phyloP scores from a whole-genome alignment of 129 eudicot genomes.

The Kitagawia praeruptora region DNA sequence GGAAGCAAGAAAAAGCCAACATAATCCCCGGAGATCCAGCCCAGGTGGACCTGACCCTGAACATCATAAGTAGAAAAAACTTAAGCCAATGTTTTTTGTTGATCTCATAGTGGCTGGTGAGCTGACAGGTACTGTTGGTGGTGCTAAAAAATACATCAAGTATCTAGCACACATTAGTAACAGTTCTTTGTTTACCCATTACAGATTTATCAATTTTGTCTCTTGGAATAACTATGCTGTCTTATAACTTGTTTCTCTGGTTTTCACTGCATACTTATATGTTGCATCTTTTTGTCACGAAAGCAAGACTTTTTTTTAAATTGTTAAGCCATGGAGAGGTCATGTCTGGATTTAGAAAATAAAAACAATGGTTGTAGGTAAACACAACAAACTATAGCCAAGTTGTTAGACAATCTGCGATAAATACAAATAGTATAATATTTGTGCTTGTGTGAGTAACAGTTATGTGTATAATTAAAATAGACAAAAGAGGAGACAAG shows the following conservation, averaged over 20 bases:
- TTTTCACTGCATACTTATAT: not conserved
- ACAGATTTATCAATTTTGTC: not conserved
- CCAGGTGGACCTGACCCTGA: slow-evolving; percentile 14
- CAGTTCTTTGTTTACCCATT: not conserved
- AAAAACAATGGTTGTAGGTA: not conserved
- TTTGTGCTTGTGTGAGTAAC: no score
- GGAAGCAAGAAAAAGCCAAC: not conserved
- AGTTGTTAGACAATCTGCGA: no score
- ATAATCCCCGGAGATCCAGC: slow-evolving; percentile 1
- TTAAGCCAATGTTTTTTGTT: not conserved
- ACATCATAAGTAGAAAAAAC: slow-evolving; percentile 1
- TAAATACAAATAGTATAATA: no score
- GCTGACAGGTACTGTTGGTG: not conserved
- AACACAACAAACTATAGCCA: not conserved
- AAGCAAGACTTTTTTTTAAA: not conserved
- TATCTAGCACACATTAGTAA: not conserved
- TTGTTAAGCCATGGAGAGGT: not conserved
- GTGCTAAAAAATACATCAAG: not conserved
- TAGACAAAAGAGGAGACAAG: no score
- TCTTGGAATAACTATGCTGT: not conserved
- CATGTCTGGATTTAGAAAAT: no score
- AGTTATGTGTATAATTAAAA: no score
- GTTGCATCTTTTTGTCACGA: not conserved
- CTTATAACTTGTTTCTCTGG: not conserved
- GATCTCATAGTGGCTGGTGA: not conserved